Percentiles rank a stretch among this genome's conserved stretches.
phyloP scores from a whole-genome alignment of 768 basidiomycete genomes.

The Tylopilus intermedius region DNA sequence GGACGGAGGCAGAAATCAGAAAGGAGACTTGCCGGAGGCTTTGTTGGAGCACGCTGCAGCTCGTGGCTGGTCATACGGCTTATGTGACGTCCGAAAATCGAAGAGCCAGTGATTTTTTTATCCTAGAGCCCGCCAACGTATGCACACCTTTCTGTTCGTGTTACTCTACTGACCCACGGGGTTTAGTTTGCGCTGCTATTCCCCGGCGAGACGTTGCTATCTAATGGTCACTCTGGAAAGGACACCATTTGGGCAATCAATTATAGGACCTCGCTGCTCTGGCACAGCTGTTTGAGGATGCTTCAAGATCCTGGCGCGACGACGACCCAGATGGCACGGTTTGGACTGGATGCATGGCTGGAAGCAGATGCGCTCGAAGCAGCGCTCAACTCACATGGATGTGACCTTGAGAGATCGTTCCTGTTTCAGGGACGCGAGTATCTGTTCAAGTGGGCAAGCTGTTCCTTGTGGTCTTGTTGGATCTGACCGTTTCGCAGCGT shows the following conservation, averaged over 20 bases:
- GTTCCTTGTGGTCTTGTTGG: not conserved
- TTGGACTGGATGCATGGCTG: slow-evolving; percentile 64
- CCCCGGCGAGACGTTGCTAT: slow-evolving; percentile 58
- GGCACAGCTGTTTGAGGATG: slow-evolving; percentile 68
- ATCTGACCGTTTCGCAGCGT: slow-evolving; percentile 38
- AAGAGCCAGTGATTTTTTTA: slow-evolving; percentile 45
- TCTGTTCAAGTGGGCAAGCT: slow-evolving; percentile 62
- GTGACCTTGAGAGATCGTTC: slow-evolving; percentile 61
- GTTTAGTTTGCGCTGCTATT: slow-evolving; percentile 67
- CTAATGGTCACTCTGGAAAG: slow-evolving; percentile 40
- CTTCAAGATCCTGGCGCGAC: slow-evolving; percentile 37
- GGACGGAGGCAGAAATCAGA: slow-evolving; percentile 58
- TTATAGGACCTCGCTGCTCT: slow-evolving; percentile 63
- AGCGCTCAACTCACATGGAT: slow-evolving; percentile 59
- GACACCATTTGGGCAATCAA: slow-evolving; percentile 74
- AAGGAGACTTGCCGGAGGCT: slow-evolving; percentile 70
- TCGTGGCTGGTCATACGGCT: slow-evolving; percentile 60
- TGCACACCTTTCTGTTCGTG: slow-evolving; percentile 17
- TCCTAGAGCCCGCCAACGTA: slow-evolving; percentile 64
- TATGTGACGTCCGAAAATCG: slow-evolving; percentile 47
- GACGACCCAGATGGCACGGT: slow-evolving; percentile 53
- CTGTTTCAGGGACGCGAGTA: slow-evolving; percentile 69
- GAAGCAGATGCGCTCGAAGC: slow-evolving; percentile 65
- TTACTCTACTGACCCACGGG: slow-evolving; percentile 1
- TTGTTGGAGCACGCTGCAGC: slow-evolving; percentile 66